Evolutionary conservation across 345 rosid species (phyloP).

Genomic region (Acer saccharum): DNA sequence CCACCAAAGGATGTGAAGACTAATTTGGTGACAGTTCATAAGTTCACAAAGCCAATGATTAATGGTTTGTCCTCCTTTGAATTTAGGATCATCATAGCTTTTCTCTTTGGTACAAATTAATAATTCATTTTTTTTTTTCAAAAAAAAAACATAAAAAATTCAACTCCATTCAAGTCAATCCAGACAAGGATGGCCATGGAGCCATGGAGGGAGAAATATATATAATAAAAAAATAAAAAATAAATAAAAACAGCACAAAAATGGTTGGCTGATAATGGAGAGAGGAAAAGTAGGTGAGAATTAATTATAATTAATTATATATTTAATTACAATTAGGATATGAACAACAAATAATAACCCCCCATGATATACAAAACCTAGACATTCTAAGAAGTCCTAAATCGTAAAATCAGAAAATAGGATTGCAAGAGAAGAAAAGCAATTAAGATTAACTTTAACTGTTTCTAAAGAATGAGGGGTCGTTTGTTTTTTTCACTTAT

Average conservation of each 20-base stretch:
- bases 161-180: slow-evolving; percentile 34
- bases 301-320: not conserved
- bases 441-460: not conserved
- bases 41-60: slow-evolving; percentile 30
- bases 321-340: slow-evolving; percentile 2
- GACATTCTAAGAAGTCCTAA: slow-evolving; percentile 7
- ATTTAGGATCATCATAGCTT: slow-evolving; percentile 6
- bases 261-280: not conserved
- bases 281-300: slow-evolving; percentile 20
- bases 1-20: slow-evolving; percentile 24
- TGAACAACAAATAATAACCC: too few species aligned
- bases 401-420: not conserved
- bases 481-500: too few species aligned
- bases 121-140: not conserved
- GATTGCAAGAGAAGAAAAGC: slow-evolving; percentile 10
- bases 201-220: not conserved
- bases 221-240: not conserved
- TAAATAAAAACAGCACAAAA: not conserved
- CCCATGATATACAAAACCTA: not conserved
- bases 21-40: slow-evolving; percentile 22
- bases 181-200: slow-evolving; percentile 22
- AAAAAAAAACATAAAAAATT: not conserved
- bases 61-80: slow-evolving; percentile 25
- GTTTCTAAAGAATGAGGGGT: too few species aligned
- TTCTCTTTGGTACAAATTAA: slow-evolving; percentile 10